Evolutionary conservation across 2,329 filamentous ascomycete genomes (phyloP).

Genomic region (Pseudocercospora fijiensis): DNA sequence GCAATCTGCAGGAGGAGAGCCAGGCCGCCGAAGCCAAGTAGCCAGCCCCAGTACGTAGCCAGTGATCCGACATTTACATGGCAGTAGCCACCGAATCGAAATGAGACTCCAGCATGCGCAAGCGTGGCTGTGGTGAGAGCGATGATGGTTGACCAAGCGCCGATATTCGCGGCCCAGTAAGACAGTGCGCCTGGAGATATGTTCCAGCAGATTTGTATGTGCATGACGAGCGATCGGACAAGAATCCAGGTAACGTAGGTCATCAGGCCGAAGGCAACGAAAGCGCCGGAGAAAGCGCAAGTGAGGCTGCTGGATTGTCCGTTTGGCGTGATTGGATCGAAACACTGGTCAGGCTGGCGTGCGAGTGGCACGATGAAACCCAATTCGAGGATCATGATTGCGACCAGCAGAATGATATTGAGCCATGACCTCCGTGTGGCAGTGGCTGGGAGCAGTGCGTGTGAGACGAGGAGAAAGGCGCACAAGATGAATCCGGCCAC

Average conservation of each 20-base stretch:
- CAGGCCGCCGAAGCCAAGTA: constrained; percentile 37
- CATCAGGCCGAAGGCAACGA: constrained; percentile 77
- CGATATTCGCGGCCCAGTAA: constrained; percentile 36
- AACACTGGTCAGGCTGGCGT: constrained; percentile 71
- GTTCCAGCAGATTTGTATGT: constrained; percentile 43
- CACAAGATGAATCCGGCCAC: constrained; percentile 69
- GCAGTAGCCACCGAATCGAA: constrained; percentile 76
- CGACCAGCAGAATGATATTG: constrained; percentile 72
- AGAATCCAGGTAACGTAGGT: constrained; percentile 79
- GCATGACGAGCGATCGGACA: constrained; percentile 42
- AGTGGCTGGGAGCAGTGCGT: constrained; percentile 71
- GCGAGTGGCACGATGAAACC: constrained; percentile 81
- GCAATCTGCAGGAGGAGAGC: constrained; percentile 38
- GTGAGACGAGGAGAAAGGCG: constrained; percentile 72
- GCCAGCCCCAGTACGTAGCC: constrained; percentile 43
- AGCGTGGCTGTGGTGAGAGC: constrained; percentile 47
- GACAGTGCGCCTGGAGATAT: constrained; percentile 34
- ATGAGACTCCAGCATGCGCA: constrained; percentile 40
- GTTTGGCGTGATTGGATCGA: constrained; percentile 79
- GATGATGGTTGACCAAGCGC: constrained; percentile 35
- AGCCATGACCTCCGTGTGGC: constrained; percentile 83
- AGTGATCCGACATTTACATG: constrained; percentile 69
- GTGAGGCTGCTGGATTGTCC: constrained; percentile 72
- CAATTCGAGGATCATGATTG: constrained; percentile 72
- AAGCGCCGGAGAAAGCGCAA: constrained; percentile 76